phyloP scores from a whole-genome alignment of 2,329 filamentous ascomycete genomes.

The Cordyceps javanica region DNA sequence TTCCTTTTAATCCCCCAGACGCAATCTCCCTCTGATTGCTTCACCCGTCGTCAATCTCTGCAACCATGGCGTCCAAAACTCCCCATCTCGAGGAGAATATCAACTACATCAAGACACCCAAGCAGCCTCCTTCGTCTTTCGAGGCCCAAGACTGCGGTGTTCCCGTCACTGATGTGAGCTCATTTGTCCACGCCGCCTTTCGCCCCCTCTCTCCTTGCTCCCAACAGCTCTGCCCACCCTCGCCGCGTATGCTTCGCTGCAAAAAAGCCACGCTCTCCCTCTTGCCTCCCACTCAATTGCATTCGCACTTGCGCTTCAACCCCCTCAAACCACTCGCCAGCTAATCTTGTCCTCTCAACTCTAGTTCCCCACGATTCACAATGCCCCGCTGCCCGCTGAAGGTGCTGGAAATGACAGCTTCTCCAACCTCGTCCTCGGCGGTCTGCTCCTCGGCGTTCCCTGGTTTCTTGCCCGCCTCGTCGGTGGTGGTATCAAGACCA shows the following conservation, averaged over 20 bases:
- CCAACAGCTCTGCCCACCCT: background rate
- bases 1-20: constrained; percentile 2
- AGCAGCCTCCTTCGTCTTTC: constrained; percentile 48
- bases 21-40: background rate
- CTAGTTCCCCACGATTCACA: constrained; percentile 67
- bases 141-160: constrained; percentile 59
- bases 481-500: constrained; percentile 78
- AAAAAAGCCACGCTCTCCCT: background rate
- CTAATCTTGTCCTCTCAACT: background rate
- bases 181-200: constrained; percentile 20
- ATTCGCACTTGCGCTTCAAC: background rate
- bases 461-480: constrained; percentile 78
- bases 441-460: constrained; percentile 64
- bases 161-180: constrained; percentile 36
- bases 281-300: background rate
- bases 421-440: constrained; percentile 72
- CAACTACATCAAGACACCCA: constrained; percentile 32
- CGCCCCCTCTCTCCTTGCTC: background rate
- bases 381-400: constrained; percentile 89
- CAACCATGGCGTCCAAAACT: constrained; percentile 12
- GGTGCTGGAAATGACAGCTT: constrained; percentile 78
- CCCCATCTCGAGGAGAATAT: constrained; percentile 11
- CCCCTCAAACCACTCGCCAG: background rate
- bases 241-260: background rate
- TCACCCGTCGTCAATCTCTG: background rate